phyloP scores from a whole-genome alignment of 305 asterid species.

The Solanum hybrid region DNA sequence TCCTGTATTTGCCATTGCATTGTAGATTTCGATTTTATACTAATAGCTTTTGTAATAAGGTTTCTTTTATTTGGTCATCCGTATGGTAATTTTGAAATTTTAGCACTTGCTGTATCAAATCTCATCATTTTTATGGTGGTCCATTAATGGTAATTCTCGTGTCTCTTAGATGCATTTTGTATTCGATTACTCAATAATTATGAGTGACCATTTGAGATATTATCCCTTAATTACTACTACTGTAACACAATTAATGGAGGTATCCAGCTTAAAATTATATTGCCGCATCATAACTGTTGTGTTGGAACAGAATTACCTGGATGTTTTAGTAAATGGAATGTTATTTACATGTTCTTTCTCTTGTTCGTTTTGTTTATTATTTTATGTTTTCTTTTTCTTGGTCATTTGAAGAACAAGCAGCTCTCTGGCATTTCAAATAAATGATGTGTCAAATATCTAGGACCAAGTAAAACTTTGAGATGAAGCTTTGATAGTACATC shows the following conservation, averaged over 20 bases:
- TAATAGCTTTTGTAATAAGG: neutral
- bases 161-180: neutral
- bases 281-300: neutral
- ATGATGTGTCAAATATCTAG: neutral
- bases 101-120: neutral
- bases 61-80: neutral
- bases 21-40: neutral
- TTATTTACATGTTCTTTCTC: neutral
- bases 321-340: neutral
- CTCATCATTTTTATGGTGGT: neutral
- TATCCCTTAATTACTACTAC: neutral
- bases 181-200: neutral
- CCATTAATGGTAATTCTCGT: neutral
- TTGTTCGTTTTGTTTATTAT: neutral
- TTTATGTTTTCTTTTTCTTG: neutral
- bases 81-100: neutral
- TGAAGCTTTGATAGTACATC: neutral
- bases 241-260: neutral
- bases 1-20: neutral
- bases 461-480: neutral
- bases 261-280: neutral
- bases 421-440: neutral
- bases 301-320: neutral
- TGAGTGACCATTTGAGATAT: neutral
- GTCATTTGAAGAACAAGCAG: neutral